Conservation (phyloP, 306 rosid species). For the Aeschynomene evenia region DNA sequence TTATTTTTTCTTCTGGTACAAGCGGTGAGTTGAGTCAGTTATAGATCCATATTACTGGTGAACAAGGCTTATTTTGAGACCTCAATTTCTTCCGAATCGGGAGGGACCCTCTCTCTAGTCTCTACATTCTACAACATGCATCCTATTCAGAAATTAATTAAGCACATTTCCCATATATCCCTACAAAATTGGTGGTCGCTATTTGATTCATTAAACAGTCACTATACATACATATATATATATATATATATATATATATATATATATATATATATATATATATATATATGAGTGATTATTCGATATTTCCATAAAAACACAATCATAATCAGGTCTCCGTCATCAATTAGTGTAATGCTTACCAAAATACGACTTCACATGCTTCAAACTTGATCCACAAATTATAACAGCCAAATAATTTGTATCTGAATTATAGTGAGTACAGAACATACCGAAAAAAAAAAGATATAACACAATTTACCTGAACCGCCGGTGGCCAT, state of each 20-base stretch:
- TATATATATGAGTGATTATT: background rate
- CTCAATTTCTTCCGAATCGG: background rate
- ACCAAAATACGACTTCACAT: background rate
- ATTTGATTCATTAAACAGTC: background rate
- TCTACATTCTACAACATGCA: no score
- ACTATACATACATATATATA: background rate
- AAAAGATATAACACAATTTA: background rate
- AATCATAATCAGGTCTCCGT: background rate
- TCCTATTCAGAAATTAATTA: background rate
- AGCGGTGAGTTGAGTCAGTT: no score
- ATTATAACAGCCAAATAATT: background rate
- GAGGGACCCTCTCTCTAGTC: background rate
- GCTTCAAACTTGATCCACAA: background rate
- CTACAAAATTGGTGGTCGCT: background rate
- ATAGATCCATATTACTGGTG: no score
- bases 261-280: background rate
- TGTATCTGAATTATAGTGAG: background rate
- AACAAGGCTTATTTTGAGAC: background rate
- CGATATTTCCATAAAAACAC: background rate
- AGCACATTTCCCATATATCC: background rate
- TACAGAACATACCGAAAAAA: background rate
- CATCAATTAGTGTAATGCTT: background rate
- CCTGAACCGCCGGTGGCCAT: conserved; percentile 21
- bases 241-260: no score
- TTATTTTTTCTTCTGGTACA: no score